Conservation (phyloP, 2,329 filamentous ascomycete species). For the Plectosphaerella plurivora region DNA sequence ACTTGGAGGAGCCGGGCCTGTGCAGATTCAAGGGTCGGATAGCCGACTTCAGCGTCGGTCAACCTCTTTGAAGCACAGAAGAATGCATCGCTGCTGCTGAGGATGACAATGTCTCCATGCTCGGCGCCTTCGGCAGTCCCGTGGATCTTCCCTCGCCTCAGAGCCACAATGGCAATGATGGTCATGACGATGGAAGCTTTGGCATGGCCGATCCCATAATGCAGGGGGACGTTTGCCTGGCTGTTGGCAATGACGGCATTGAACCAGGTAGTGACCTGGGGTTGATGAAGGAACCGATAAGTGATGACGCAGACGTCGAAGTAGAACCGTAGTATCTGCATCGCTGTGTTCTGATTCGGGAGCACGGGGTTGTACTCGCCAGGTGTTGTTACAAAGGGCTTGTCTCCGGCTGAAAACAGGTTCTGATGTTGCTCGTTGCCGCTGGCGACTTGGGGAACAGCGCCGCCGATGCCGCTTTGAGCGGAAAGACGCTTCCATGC, state of each 20-base stretch:
- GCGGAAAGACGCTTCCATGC: conserved; percentile 42
- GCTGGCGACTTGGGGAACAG: conserved; percentile 11
- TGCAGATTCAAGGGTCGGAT: conserved; percentile 49
- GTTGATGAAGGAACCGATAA: conserved; percentile 51
- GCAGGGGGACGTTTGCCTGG: conserved; percentile 27
- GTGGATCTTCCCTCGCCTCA: conserved; percentile 34
- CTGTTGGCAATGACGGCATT: conserved; percentile 30
- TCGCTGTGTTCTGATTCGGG: conserved; percentile 10
- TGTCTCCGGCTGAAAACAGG: conserved; percentile 21
- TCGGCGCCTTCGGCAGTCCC: not conserved
- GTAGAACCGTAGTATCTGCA: conserved; percentile 34
- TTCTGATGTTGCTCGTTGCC: conserved; percentile 17
- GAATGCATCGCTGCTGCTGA: conserved; percentile 17
- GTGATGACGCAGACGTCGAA: conserved; percentile 57
- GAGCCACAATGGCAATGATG: conserved; percentile 42
- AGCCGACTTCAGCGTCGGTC: conserved; percentile 44
- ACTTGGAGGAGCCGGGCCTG: conserved; percentile 55
- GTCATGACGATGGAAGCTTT: conserved; percentile 42
- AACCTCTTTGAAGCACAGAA: conserved; percentile 16
- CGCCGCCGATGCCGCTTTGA: conserved; percentile 15
- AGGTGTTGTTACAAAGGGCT: conserved; percentile 17
- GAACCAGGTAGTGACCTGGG: conserved; percentile 43
- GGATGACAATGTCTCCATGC: not conserved
- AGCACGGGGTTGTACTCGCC: conserved; percentile 10
- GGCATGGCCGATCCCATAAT: conserved; percentile 34